A percentile compares a stretch with the other conserved stretches of the same genome.
These are phyloP conservation scores for Fusarium sp. DNA, from an alignment of 2,329 filamentous ascomycete genomes.

Conservation along the genomic window DNA sequence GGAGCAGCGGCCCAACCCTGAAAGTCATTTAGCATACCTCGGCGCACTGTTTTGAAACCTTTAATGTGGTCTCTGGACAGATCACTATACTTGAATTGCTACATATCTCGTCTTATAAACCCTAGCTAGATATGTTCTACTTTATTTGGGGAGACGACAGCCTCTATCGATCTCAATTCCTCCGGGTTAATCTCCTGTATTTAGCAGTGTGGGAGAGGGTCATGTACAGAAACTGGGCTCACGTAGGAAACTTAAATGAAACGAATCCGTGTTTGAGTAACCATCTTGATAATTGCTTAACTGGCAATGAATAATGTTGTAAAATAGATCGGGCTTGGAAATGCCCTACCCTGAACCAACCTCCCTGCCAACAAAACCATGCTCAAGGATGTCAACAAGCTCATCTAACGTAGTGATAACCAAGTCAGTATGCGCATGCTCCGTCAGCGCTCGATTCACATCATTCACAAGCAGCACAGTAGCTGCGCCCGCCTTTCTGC, in stretches of 20 bases:
- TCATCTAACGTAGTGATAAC: constrained; percentile 80
- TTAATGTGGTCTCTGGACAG: constrained; percentile 43
- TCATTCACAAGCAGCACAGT: constrained; percentile 91
- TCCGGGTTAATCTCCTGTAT: constrained; percentile 31
- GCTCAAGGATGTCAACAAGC: constrained; percentile 78
- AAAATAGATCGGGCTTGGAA: neutral
- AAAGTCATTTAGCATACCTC: constrained; percentile 51
- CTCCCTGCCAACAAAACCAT: constrained; percentile 73
- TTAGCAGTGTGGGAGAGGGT: constrained; percentile 38
- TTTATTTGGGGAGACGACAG: constrained; percentile 34
- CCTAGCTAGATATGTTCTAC: constrained; percentile 18
- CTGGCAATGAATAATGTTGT: constrained; percentile 6
- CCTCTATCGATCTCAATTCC: constrained; percentile 36
- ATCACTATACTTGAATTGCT: constrained; percentile 41
- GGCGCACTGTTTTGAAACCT: constrained; percentile 50
- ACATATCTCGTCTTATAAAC: constrained; percentile 41
- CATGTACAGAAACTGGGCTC: constrained; percentile 35
- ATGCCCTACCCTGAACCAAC: constrained; percentile 28
- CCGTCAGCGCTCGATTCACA: constrained; percentile 77
- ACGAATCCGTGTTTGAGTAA: constrained; percentile 37
- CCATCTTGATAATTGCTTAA: neutral
- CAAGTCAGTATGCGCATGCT: constrained; percentile 82
- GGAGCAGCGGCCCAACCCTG: constrained; percentile 36
- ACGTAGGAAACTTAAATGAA: constrained; percentile 46
- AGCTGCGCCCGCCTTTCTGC: constrained; percentile 83